Conservation (phyloP, 768 basidiomycete genomes). For the Tricholoma saponaceum region DNA sequence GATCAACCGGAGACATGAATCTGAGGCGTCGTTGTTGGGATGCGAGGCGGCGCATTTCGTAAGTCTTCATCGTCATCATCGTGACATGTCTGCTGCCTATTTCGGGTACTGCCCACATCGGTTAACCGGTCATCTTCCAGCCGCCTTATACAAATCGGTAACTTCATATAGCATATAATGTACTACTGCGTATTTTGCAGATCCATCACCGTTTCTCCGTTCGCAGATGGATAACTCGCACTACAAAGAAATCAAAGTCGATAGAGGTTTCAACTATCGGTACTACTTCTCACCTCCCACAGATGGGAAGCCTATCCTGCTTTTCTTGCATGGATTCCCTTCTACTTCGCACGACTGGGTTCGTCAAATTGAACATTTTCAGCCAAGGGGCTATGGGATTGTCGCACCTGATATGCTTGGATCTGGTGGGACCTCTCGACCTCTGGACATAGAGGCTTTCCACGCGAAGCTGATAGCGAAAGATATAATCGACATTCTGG, state of each 20-base stretch:
- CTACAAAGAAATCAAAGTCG: conserved; percentile 27
- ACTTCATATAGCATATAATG: too few relatives aligned
- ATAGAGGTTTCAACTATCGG: conserved; percentile 31
- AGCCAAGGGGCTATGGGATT: conserved; percentile 36
- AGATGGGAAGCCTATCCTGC: conserved; percentile 27
- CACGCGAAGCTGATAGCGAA: conserved; percentile 25
- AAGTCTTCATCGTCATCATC: too few relatives aligned
- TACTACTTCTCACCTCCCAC: conserved; percentile 28
- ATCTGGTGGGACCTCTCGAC: conserved; percentile 47
- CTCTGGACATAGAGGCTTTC: conserved; percentile 33
- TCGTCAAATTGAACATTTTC: conserved; percentile 34
- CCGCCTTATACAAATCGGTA: too few relatives aligned
- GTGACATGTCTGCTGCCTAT: too few relatives aligned
- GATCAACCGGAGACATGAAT: too few relatives aligned
- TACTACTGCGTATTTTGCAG: too few relatives aligned
- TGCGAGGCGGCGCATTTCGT: too few relatives aligned
- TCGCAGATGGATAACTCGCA: conserved; percentile 11
- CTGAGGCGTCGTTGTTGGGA: too few relatives aligned
- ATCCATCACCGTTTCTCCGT: too few relatives aligned
- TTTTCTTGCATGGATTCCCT: conserved; percentile 48
- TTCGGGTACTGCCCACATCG: too few relatives aligned
- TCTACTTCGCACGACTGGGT: conserved; percentile 37
- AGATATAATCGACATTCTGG: conserved; percentile 40
- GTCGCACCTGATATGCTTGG: conserved; percentile 51
- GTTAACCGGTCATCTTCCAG: too few relatives aligned